phyloP scores from a whole-genome alignment of 345 rosid species.

The Schrenkiella parvula region DNA sequence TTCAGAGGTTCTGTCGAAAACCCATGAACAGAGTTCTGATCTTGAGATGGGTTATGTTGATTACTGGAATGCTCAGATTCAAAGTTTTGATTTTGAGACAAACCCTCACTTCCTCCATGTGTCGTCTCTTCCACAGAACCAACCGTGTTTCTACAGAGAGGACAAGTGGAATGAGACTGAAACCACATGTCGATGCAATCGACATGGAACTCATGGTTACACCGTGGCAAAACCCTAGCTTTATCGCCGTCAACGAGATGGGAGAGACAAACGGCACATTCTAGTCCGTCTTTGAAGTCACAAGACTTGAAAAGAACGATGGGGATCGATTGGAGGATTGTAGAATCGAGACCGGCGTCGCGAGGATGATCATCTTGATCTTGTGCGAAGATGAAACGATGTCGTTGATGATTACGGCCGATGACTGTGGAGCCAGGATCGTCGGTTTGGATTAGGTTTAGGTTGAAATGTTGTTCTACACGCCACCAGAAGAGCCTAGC shows the following conservation, averaged over 20 bases:
- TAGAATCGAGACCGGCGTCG: slow-evolving; percentile 51
- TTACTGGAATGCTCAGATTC: neutral
- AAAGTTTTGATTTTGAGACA: slow-evolving; percentile 21
- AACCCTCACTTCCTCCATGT: slow-evolving; percentile 10
- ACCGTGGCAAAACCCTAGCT: slow-evolving; percentile 66
- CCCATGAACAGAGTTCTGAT: slow-evolving; percentile 38
- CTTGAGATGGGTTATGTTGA: slow-evolving; percentile 10
- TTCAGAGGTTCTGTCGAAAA: slow-evolving; percentile 42
- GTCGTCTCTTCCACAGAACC: slow-evolving; percentile 27
- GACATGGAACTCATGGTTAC: slow-evolving; percentile 81
- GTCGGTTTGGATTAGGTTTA: slow-evolving; percentile 21
- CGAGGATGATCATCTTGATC: slow-evolving; percentile 45
- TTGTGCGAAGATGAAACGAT: slow-evolving; percentile 47
- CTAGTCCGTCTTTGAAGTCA: slow-evolving; percentile 56
- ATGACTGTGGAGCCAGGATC: slow-evolving; percentile 29
- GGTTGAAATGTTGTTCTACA: slow-evolving; percentile 44
- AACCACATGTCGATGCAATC: slow-evolving; percentile 98
- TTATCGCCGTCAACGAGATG: slow-evolving; percentile 70
- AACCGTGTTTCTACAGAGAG: slow-evolving; percentile 65
- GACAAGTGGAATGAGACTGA: slow-evolving; percentile 85
- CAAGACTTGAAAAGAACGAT: slow-evolving; percentile 39
- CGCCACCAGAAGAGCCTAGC: slow-evolving; percentile 88
- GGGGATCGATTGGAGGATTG: slow-evolving; percentile 52
- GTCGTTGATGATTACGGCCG: slow-evolving; percentile 43
- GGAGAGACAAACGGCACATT: slow-evolving; percentile 79